Percentiles rank a stretch among this genome's conserved stretches.
These are phyloP conservation scores for Clonostachys solani DNA, from an alignment of 2,329 filamentous ascomycete species.

Conservation along the genomic window DNA sequence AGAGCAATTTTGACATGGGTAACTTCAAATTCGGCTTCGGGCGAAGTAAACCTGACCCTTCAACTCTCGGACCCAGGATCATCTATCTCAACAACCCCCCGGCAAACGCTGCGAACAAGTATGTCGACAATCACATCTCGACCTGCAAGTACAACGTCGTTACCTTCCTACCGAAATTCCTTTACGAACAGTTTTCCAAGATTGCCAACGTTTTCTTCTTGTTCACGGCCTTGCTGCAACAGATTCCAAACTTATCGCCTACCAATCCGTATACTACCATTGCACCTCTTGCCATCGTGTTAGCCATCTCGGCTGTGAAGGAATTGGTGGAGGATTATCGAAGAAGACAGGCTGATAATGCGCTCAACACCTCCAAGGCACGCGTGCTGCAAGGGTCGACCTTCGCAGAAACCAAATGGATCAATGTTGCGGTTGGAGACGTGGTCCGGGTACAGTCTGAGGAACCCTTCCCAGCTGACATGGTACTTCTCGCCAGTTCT, in stretches of 20 bases:
- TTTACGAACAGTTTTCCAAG: conserved; percentile 98
- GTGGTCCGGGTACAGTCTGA: conserved; percentile 92
- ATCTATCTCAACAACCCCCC: conserved; percentile 97
- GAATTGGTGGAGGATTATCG: conserved; percentile 93
- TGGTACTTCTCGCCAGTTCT: conserved; percentile 88
- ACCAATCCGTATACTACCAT: conserved; percentile 97
- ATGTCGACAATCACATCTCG: conserved; percentile 93
- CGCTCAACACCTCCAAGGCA: conserved; percentile 84
- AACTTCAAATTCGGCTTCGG: conserved; percentile 94
- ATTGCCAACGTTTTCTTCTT: conserved; percentile 99
- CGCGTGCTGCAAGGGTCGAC: conserved; percentile 76
- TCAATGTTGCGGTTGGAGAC: conserved; percentile 89
- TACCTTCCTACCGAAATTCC: conserved; percentile 93
- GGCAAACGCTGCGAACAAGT: conserved; percentile 84
- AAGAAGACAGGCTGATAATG: conserved; percentile 79
- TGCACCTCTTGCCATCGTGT: conserved; percentile 83
- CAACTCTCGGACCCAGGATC: conserved; percentile 84
- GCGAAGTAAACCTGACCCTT: conserved; percentile 78
- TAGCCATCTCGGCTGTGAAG: conserved; percentile 93
- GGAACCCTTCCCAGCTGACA: conserved; percentile 88
- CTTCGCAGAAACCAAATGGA: conserved; percentile 88
- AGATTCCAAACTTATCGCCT: conserved; percentile 91
- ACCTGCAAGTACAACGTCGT: conserved; percentile 95
- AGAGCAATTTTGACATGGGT: conserved; percentile 61
- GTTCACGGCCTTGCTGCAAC: conserved; percentile 90